These are phyloP conservation scores for Sclerotinia sclerotiorum DNA, from an alignment of 2,329 filamentous ascomycete genomes.

Conservation along the genomic window DNA sequence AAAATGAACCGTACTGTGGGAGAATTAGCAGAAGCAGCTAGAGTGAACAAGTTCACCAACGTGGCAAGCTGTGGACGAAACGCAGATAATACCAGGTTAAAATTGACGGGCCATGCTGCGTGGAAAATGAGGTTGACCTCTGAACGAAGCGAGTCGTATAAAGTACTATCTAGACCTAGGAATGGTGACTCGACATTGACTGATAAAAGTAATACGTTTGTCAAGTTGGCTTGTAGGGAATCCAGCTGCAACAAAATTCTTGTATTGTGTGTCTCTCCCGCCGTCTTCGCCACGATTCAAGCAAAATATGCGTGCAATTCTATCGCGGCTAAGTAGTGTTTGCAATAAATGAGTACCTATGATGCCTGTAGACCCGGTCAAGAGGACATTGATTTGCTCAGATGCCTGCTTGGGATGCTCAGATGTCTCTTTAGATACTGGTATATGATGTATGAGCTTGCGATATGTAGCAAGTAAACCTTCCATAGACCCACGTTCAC, in stretches of 20 bases:
- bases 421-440: background rate
- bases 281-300: slow-evolving; percentile 45
- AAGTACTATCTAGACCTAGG: slow-evolving; percentile 47
- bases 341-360: slow-evolving; percentile 50
- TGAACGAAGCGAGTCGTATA: slow-evolving; percentile 26
- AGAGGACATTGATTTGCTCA: slow-evolving; percentile 31
- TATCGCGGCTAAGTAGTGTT: slow-evolving; percentile 37
- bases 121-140: slow-evolving; percentile 29
- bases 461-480: background rate
- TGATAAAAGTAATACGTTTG: slow-evolving; percentile 48
- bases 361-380: slow-evolving; percentile 51
- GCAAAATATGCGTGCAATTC: slow-evolving; percentile 46
- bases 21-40: slow-evolving; percentile 21
- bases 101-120: slow-evolving; percentile 43
- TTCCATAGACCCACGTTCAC: background rate
- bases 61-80: slow-evolving; percentile 43
- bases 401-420: background rate
- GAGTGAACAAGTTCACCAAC: slow-evolving; percentile 43
- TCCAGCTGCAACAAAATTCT: slow-evolving; percentile 43
- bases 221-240: slow-evolving; percentile 37
- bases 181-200: slow-evolving; percentile 48
- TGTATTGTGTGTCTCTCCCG: slow-evolving; percentile 10
- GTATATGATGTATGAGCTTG: background rate
- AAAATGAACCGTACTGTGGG: slow-evolving; percentile 28
- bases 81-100: slow-evolving; percentile 39